These are phyloP conservation scores for Suillus clintonianus DNA, from an alignment of 768 basidiomycete species.

Conservation along the genomic window DNA sequence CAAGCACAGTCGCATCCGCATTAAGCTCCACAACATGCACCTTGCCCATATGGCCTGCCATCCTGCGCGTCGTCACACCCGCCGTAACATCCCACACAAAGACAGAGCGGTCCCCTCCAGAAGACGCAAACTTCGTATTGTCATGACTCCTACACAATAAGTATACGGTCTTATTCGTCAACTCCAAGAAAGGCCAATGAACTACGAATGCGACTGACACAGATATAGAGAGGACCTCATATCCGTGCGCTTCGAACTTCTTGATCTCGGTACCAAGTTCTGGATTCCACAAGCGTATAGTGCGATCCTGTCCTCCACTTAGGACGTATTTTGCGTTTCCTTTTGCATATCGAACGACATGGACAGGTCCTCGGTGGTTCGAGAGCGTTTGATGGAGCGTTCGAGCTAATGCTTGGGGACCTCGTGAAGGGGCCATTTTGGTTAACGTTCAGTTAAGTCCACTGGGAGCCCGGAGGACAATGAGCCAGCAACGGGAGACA, in stretches of 20 bases:
- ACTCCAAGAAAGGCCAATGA: background rate
- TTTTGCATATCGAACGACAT: conserved; percentile 90
- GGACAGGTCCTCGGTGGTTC: conserved; percentile 81
- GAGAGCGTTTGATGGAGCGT: conserved; percentile 62
- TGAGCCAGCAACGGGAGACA: background rate
- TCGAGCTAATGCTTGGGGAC: conserved; percentile 54
- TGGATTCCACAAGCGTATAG: conserved; percentile 91
- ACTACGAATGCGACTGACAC: conserved; percentile 57
- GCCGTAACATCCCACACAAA: conserved; percentile 96
- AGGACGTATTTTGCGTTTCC: conserved; percentile 86
- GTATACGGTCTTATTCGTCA: background rate
- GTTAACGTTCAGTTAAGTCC: background rate
- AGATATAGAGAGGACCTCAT: conserved; percentile 89
- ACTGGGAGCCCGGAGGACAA: too few relatives aligned
- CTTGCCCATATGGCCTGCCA: conserved; percentile 89
- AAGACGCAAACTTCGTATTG: conserved; percentile 92
- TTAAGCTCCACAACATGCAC: conserved; percentile 92
- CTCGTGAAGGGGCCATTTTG: conserved; percentile 55
- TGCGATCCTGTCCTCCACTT: conserved; percentile 92
- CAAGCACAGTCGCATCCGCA: conserved; percentile 80
- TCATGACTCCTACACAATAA: conserved; percentile 69
- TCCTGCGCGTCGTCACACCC: conserved; percentile 78
- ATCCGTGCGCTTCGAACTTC: conserved; percentile 87
- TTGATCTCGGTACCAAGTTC: conserved; percentile 87
- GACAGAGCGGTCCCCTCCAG: conserved; percentile 90